A percentile compares a stretch with the other conserved stretches of the same genome.
Evolutionary conservation across 495 filamentous ascomycete genomes (phyloP).

Genomic region (Penicillium angulare): DNA sequence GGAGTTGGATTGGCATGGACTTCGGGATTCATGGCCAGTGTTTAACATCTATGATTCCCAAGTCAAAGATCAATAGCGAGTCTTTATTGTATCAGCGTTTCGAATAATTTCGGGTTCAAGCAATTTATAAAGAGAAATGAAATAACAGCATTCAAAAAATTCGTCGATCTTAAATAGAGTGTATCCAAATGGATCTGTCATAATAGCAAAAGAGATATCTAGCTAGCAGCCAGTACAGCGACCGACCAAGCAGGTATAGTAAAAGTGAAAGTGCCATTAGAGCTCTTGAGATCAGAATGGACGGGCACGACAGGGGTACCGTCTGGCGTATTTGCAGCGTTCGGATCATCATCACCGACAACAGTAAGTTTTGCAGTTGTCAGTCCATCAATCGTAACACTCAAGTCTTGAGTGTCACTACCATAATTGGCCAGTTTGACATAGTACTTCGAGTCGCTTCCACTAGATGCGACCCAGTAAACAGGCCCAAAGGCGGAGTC

Average conservation of each 20-base stretch:
- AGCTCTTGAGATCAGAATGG: neutral
- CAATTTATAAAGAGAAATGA: no score
- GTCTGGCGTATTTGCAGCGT: slow-evolving; percentile 31
- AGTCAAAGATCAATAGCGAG: no score
- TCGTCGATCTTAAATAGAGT: no score
- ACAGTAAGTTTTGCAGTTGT: slow-evolving; percentile 37
- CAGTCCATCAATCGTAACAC: slow-evolving; percentile 25
- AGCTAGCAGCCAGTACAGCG: slow-evolving; percentile 4
- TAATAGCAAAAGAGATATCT: no score
- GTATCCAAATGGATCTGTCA: no score
- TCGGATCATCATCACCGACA: slow-evolving; percentile 32
- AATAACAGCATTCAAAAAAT: no score
- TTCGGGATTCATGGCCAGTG: no score
- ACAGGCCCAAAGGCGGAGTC: slow-evolving; percentile 44
- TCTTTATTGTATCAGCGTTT: no score
- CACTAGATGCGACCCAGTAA: slow-evolving; percentile 53
- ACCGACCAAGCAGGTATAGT: slow-evolving; percentile 8
- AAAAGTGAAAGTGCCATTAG: slow-evolving; percentile 1
- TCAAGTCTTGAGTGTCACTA: slow-evolving; percentile 19
- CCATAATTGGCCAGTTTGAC: slow-evolving; percentile 26
- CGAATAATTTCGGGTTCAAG: no score
- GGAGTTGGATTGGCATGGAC: neutral
- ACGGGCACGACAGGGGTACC: slow-evolving; percentile 16
- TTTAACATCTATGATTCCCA: no score
- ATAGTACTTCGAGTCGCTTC: slow-evolving; percentile 18